Base-by-base conservation (phyloP, 345 rosid genomes). In the Bretschneidera sinensis region DNA sequence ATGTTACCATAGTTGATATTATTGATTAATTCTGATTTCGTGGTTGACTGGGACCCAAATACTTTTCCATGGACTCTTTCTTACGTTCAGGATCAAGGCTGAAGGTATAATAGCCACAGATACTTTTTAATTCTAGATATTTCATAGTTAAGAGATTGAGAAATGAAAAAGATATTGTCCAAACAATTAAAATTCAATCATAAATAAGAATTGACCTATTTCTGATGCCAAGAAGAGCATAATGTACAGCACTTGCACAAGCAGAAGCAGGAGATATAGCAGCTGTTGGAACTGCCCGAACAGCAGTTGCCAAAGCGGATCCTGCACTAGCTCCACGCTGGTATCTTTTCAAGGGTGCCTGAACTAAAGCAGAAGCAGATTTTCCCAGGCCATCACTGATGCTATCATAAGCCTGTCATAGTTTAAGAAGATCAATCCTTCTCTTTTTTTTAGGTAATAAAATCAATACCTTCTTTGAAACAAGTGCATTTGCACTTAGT, bases 31-130 rank as follows among this genome's bases (percentile, higher is more conserved):
- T 69, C 58, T 64, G 64, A 34, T 78, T 78, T 28, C 54, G 67
- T 4, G 76, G 76, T 61, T 67, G 74, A 60, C 77, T 57, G 19
- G 95, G 92, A 59, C 92, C 99, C 63, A 82, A 72, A 76, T 94
- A 94, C 68, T 94, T 94, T 80, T 94, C 95, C 86, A 88, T 84
- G n/a, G 96, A 94, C 73, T 94, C 99, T 72, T 86, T 88, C 73
- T 90, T 94, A 74, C 65, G 99, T 63, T 84, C 95, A 55, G 96
- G 96, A 77, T 94, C 96, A 66, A 94, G 99, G 79, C 99, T 94
- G 90, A 72, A 76, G 64, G 57, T 55, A 78, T 60, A 21, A 45
- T 33, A 21, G 53, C 4, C 63, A 51, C 17, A 52, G 51, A 73
- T n/a, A 61, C 63, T 51, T 35, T 24, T 55, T n/a, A 17, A 54